Conservation (phyloP, 1,139 yeast genomes). For the Suhomyces taliae region DNA sequence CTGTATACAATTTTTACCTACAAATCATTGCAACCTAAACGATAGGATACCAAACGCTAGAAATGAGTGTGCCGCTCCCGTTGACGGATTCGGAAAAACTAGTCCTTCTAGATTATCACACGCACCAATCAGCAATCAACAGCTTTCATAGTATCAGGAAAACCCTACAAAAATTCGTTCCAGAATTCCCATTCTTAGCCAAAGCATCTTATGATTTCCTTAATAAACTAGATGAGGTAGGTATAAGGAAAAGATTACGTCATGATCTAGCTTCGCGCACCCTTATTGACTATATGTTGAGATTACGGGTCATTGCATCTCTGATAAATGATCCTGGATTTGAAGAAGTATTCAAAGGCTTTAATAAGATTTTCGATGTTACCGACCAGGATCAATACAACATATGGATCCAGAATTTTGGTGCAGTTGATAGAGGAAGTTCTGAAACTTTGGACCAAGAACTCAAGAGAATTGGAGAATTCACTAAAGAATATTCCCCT, state of each 20-base stretch:
- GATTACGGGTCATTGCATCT: neutral
- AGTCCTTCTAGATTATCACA: conserved; percentile 10
- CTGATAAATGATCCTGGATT: neutral
- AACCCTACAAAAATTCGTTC: conserved; percentile 3
- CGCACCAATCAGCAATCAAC: conserved; percentile 6
- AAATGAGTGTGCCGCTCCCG: conserved; percentile 4
- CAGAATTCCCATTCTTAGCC: conserved; percentile 1
- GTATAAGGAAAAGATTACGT: conserved; percentile 3
- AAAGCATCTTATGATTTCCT: conserved; percentile 4
- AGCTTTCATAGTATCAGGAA: conserved; percentile 4
- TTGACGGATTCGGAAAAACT: conserved; percentile 8
- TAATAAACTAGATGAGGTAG: conserved; percentile 6
- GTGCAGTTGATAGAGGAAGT: conserved; percentile 1
- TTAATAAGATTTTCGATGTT: neutral
- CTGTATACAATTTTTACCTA: neutral
- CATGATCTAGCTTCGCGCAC: neutral
- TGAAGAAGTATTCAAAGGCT: neutral
- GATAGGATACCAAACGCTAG: conserved; percentile 1
- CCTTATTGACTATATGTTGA: conserved; percentile 1
- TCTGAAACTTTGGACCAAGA: conserved; percentile 4
- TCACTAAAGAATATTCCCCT: conserved; percentile 3
- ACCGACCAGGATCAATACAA: neutral
- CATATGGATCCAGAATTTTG: neutral
- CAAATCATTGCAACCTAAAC: conserved; percentile 1
- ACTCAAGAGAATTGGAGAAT: conserved; percentile 2